These are phyloP conservation scores for Microglena sp. DNA, from an alignment of 139 green algal species.

Conservation along the genomic window DNA sequence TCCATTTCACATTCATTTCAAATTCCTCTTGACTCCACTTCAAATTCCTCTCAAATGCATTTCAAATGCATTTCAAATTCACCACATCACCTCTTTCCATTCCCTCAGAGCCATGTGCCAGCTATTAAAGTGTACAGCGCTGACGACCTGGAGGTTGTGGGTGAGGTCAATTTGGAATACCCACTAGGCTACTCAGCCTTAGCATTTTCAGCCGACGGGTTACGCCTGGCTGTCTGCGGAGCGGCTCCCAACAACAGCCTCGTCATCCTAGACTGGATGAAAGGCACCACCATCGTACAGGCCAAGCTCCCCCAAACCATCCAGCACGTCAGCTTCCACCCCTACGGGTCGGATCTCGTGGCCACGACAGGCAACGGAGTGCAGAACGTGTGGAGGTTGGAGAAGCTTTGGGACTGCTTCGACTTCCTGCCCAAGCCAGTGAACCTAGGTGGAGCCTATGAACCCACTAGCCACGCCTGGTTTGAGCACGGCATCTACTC, in stretches of 20 bases:
- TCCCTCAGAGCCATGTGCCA: too few relatives aligned
- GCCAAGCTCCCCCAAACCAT: constrained; percentile 9
- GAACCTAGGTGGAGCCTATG: neutral
- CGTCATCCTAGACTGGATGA: constrained; percentile 18
- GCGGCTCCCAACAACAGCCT: constrained; percentile 22
- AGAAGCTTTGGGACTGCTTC: constrained; percentile 18
- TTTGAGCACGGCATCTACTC: constrained; percentile 14
- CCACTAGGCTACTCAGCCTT: constrained; percentile 11
- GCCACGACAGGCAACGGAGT: constrained; percentile 12
- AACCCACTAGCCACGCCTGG: constrained; percentile 15
- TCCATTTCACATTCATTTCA: too few relatives aligned
- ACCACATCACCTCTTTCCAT: too few relatives aligned
- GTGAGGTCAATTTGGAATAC: neutral
- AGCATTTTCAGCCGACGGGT: constrained; percentile 22
- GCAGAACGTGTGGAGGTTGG: constrained; percentile 14
- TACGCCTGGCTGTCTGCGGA: constrained; percentile 20
- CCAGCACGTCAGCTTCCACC: constrained; percentile 20
- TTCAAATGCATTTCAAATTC: too few relatives aligned
- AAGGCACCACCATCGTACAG: constrained; percentile 13
- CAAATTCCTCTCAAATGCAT: too few relatives aligned
- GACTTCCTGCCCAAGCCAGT: constrained; percentile 7
- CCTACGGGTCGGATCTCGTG: constrained; percentile 12
- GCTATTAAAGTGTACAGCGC: too few relatives aligned
- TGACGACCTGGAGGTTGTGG: neutral
- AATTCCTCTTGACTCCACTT: too few relatives aligned